phyloP scores from a whole-genome alignment of 768 basidiomycete species.

The Coprinopsis marcescibilis region DNA sequence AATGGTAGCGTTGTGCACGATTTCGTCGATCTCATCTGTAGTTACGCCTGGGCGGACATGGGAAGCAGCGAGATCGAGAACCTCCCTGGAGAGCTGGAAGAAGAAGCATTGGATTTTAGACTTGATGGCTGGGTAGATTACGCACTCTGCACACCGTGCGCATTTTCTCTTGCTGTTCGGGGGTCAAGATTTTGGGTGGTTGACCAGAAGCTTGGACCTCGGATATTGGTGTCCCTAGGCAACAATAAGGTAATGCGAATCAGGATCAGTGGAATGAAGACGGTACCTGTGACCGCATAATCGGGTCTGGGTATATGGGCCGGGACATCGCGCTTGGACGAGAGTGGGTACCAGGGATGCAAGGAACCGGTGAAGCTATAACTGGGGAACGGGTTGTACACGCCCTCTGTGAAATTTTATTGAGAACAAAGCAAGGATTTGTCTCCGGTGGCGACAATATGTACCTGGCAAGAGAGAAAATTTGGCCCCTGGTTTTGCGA shows the following conservation, averaged over 20 bases:
- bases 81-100: not conserved
- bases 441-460: too few relatives aligned
- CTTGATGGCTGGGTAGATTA: slow-evolving; percentile 9
- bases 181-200: slow-evolving; percentile 57
- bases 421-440: too few relatives aligned
- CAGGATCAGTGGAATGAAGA: slow-evolving; percentile 7
- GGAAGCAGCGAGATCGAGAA: slow-evolving; percentile 83
- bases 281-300: slow-evolving; percentile 58
- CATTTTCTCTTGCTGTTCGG: slow-evolving; percentile 87
- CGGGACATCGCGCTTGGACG: slow-evolving; percentile 70
- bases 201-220: slow-evolving; percentile 56
- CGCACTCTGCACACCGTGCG: slow-evolving; percentile 77
- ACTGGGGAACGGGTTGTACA: slow-evolving; percentile 73
- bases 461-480: slow-evolving; percentile 17
- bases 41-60: slow-evolving; percentile 87
- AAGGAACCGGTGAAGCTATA: slow-evolving; percentile 76
- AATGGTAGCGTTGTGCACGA: slow-evolving; percentile 89
- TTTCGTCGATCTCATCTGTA: slow-evolving; percentile 90
- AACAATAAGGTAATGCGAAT: slow-evolving; percentile 10
- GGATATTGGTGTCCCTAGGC: slow-evolving; percentile 50
- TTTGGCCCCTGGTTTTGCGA: slow-evolving; percentile 36
- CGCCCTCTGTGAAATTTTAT: slow-evolving; percentile 48
- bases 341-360: slow-evolving; percentile 85
- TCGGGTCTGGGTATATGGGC: slow-evolving; percentile 84
- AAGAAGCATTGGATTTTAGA: not conserved